phyloP scores from a whole-genome alignment of 139 green algal species.

The Chloropicon primus region DNA sequence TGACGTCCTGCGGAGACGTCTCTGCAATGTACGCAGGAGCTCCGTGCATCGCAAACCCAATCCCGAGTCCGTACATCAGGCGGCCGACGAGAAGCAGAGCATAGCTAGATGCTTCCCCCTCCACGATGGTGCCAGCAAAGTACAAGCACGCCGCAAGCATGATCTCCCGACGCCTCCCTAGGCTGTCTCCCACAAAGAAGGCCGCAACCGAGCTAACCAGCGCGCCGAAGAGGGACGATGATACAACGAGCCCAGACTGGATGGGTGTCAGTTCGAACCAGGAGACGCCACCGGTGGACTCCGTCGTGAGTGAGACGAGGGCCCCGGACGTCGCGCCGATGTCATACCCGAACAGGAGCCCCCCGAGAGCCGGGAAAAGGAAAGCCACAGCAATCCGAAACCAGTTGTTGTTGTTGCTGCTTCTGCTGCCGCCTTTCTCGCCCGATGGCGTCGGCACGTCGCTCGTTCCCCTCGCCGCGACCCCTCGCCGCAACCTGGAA shows the following conservation, averaged over 20 bases:
- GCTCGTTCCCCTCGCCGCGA: no score
- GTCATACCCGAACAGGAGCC: constrained; percentile 52
- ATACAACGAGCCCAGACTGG: constrained; percentile 53
- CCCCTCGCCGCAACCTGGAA: no score
- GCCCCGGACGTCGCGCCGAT: constrained; percentile 73
- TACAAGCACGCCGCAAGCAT: constrained; percentile 58
- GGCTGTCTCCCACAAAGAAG: constrained; percentile 47
- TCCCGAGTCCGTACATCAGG: constrained; percentile 67
- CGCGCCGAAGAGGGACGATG: constrained; percentile 54
- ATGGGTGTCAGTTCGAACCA: not conserved
- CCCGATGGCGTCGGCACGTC: no score
- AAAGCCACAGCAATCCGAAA: constrained; percentile 12
- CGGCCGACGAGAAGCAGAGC: constrained; percentile 39
- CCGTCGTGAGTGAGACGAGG: constrained; percentile 46
- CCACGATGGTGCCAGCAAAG: constrained; percentile 18
- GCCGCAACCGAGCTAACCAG: constrained; percentile 52
- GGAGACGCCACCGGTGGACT: constrained; percentile 1
- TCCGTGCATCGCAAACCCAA: constrained; percentile 86
- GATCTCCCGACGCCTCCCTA: constrained; percentile 66
- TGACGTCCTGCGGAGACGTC: constrained; percentile 46
- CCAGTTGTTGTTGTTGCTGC: no score
- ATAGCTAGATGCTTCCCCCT: constrained; percentile 23
- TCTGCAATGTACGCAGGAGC: constrained; percentile 88
- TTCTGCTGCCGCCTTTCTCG: no score
- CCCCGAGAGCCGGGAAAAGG: constrained; percentile 33